Percentiles rank a stretch among this genome's conserved stretches.
Evolutionary conservation across 805 yeast species (phyloP).

Genomic region (Metschnikowia kofuensis): DNA sequence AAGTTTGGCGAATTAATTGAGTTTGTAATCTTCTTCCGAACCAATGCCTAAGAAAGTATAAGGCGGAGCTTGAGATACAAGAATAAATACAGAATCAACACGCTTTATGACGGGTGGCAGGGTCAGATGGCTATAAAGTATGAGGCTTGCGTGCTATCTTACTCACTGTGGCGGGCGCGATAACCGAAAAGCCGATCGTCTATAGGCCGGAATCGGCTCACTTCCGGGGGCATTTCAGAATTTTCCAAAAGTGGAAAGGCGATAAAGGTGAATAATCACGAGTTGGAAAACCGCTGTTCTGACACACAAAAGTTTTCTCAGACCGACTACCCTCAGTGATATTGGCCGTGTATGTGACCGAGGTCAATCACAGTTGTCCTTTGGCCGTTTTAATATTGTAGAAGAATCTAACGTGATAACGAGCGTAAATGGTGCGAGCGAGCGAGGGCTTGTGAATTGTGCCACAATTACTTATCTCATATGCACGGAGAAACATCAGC

Average conservation of each 20-base stretch:
- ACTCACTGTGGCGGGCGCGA: constrained; percentile 6
- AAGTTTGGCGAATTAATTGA: background rate
- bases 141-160: background rate
- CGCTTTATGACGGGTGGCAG: background rate
- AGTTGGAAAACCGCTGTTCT: no score
- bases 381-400: background rate
- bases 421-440: background rate
- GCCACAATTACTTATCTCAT: background rate
- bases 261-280: no score
- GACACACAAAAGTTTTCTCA: no score
- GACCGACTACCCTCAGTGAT: no score
- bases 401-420: constrained; percentile 1
- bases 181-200: background rate
- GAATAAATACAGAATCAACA: no score
- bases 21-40: background rate
- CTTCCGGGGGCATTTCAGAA: background rate
- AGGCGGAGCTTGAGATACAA: background rate
- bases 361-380: background rate
- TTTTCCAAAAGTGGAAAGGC: no score
- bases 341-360: no score
- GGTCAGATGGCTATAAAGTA: background rate
- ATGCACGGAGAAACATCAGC: no score
- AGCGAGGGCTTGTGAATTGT: background rate
- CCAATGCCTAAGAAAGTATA: background rate
- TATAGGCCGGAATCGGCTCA: background rate